phyloP scores from a whole-genome alignment of 2,329 filamentous ascomycete genomes.

The Trichoderma sp. region DNA sequence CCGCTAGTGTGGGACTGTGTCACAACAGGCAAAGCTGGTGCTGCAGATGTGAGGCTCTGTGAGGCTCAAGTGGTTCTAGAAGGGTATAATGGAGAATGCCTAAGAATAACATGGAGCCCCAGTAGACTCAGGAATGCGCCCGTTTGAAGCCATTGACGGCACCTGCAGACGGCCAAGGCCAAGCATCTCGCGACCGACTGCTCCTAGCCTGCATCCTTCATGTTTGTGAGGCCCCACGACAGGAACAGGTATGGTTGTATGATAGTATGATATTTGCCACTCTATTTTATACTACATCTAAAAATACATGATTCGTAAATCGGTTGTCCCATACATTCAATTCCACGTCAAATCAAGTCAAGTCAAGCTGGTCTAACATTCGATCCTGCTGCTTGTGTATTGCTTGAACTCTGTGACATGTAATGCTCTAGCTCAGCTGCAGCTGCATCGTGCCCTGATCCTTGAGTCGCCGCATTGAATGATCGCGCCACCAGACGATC shows the following conservation, averaged over 20 bases:
- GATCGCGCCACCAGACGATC: slow-evolving; percentile 21
- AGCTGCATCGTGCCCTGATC: background rate
- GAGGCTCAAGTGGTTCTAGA: slow-evolving; percentile 1
- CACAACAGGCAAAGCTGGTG: background rate
- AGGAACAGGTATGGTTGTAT: background rate
- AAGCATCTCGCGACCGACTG: background rate
- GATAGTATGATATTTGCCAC: background rate
- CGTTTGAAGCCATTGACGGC: background rate
- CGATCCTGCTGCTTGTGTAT: background rate
- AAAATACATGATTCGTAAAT: background rate
- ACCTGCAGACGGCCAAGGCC: background rate
- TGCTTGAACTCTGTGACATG: background rate
- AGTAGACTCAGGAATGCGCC: background rate
- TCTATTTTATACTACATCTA: background rate
- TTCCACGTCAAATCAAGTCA: background rate
- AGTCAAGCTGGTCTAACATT: background rate
- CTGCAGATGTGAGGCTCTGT: background rate
- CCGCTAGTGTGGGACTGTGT: background rate
- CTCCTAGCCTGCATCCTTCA: background rate
- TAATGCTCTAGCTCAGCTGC: slow-evolving; percentile 7
- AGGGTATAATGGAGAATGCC: background rate
- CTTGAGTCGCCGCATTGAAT: background rate
- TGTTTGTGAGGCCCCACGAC: background rate
- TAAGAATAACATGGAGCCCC: slow-evolving; percentile 1
- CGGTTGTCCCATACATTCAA: background rate